Evolutionary conservation across 2,329 filamentous ascomycete species (phyloP).

Genomic region (Phyllachora maydis): DNA sequence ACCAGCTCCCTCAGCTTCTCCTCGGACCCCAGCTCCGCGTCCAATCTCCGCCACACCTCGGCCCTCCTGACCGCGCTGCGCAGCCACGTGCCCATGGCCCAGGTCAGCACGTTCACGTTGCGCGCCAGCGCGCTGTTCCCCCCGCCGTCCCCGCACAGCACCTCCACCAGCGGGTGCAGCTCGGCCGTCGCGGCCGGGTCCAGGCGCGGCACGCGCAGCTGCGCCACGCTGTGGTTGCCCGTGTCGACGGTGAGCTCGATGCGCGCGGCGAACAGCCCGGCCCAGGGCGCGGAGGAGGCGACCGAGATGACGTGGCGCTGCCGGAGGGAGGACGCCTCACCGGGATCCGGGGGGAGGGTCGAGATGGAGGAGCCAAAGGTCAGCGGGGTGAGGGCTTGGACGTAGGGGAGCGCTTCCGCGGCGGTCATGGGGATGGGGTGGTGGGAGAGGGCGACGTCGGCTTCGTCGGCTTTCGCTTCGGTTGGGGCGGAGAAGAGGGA

Average conservation of each 20-base stretch:
- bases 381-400: conserved; percentile 50
- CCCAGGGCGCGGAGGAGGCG: conserved; percentile 18
- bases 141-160: too few species aligned
- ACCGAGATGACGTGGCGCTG: conserved; percentile 33
- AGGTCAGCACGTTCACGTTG: conserved; percentile 39
- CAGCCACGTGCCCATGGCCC: conserved; percentile 51
- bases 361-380: conserved; percentile 33
- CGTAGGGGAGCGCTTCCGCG: conserved; percentile 14
- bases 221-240: conserved; percentile 24
- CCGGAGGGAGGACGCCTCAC: conserved; percentile 19
- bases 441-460: conserved; percentile 40
- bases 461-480: conserved; percentile 14
- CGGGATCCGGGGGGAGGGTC: conserved; percentile 15
- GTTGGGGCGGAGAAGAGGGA: too few species aligned
- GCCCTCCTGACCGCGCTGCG: conserved; percentile 38
- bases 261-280: conserved; percentile 34
- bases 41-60: conserved; percentile 36
- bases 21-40: conserved; percentile 20
- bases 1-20: conserved; percentile 12
- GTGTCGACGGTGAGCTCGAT: conserved; percentile 38
- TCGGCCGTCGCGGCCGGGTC: conserved; percentile 38
- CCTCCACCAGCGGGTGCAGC: conserved; percentile 29
- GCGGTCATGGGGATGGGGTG: conserved; percentile 39
- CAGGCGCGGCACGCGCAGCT: conserved; percentile 30
- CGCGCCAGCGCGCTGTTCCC: conserved; percentile 20